A percentile compares a stretch with the other conserved stretches of the same genome.
Evolutionary conservation across 208 protist genomes (phyloP).

Genomic region (Trypanosoma vivax): DNA sequence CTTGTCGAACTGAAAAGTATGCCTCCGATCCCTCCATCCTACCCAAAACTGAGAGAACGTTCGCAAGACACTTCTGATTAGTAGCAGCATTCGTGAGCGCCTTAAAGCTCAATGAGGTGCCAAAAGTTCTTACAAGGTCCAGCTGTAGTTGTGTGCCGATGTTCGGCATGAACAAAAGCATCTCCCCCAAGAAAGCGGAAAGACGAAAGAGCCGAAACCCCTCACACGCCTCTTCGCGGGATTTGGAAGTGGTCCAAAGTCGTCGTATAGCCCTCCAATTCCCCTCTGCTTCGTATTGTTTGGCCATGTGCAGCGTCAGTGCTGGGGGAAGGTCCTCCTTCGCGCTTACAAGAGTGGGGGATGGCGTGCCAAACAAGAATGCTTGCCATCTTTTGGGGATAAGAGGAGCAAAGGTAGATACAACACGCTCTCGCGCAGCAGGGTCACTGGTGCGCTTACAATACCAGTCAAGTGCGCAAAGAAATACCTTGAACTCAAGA

Average conservation of each 20-base stretch:
- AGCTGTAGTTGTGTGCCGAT: slow-evolving; percentile 1
- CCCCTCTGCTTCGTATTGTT: slow-evolving; percentile 5
- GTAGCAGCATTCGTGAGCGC: slow-evolving; percentile 20
- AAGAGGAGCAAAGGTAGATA: slow-evolving; percentile 10
- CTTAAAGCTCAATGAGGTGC: slow-evolving; percentile 19
- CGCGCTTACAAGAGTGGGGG: background rate
- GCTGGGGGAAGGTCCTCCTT: background rate
- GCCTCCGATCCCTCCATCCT: slow-evolving; percentile 42
- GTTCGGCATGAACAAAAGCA: slow-evolving; percentile 12
- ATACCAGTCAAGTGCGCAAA: slow-evolving; percentile 25
- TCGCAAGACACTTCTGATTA: slow-evolving; percentile 8
- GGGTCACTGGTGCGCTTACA: background rate
- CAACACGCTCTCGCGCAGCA: background rate
- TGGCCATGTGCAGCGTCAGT: slow-evolving; percentile 3
- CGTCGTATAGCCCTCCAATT: slow-evolving; percentile 3
- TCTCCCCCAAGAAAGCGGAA: slow-evolving; percentile 14
- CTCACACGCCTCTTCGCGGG: slow-evolving; percentile 1
- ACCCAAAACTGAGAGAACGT: slow-evolving; percentile 27
- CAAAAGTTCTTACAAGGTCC: slow-evolving; percentile 16
- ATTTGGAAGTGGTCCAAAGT: slow-evolving; percentile 6
- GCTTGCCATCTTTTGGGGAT: slow-evolving; percentile 2
- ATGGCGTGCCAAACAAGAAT: slow-evolving; percentile 6
- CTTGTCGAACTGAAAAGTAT: slow-evolving; percentile 36
- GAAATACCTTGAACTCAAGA: slow-evolving; percentile 16
- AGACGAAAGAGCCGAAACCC: slow-evolving; percentile 27